Percentiles rank a stretch among this genome's conserved stretches.
phyloP scores from a whole-genome alignment of 345 rosid species.

The Stellera chamaejasme region DNA sequence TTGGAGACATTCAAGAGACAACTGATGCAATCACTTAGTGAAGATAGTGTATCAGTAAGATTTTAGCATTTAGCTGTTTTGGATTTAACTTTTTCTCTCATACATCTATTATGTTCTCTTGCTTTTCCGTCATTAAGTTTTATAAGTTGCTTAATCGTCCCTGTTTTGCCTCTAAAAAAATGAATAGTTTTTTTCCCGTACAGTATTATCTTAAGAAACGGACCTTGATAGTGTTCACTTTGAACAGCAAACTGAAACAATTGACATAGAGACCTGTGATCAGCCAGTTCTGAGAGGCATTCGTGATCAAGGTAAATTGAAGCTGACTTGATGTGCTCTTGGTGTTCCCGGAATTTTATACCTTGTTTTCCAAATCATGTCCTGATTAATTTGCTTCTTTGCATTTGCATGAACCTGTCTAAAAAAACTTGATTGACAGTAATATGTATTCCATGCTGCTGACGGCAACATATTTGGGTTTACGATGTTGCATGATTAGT shows the following conservation, averaged over 20 bases:
- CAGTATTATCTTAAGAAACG: neutral
- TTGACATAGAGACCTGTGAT: conserved; percentile 60
- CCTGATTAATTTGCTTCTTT: neutral
- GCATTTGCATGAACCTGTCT: too few relatives aligned
- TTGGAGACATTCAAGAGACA: conserved; percentile 90
- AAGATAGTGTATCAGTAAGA: conserved; percentile 69
- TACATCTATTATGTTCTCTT: neutral
- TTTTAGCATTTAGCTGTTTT: conserved; percentile 3
- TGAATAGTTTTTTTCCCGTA: too few relatives aligned
- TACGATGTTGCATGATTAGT: too few relatives aligned
- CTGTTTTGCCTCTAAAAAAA: neutral
- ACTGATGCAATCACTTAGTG: conserved; percentile 79
- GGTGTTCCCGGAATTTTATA: neutral
- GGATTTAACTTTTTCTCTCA: conserved; percentile 1
- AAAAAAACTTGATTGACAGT: too few relatives aligned
- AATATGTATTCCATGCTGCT: too few relatives aligned
- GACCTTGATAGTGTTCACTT: neutral
- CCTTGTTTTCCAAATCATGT: neutral
- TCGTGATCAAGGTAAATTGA: conserved; percentile 44
- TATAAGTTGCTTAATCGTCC: conserved; percentile 2
- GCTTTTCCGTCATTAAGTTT: neutral
- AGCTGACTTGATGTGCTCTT: conserved; percentile 3
- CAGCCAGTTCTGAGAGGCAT: conserved; percentile 50
- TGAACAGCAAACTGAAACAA: conserved; percentile 45
- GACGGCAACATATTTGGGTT: too few relatives aligned